These are phyloP conservation scores for Pyrenophora graminea DNA, from an alignment of 2,329 filamentous ascomycete genomes.

Conservation along the genomic window DNA sequence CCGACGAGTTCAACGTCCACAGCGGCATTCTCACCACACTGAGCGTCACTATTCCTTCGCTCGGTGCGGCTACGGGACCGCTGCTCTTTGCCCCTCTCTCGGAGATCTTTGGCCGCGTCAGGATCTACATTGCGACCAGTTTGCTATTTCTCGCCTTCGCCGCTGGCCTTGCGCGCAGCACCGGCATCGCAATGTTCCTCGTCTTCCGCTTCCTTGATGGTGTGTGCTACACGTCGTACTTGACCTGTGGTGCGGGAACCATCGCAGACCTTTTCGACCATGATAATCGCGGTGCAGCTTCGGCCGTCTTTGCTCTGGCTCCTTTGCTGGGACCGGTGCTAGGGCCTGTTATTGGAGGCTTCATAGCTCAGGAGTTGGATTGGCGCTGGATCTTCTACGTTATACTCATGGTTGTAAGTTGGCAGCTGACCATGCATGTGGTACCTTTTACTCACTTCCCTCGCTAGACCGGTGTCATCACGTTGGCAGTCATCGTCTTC, in stretches of 20 bases:
- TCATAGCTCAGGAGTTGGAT: slow-evolving; percentile 64
- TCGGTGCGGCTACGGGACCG: too few species aligned
- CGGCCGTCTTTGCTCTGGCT: slow-evolving; percentile 52
- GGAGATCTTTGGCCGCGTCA: too few species aligned
- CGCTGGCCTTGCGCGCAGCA: slow-evolving; percentile 34
- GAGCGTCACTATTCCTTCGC: too few species aligned
- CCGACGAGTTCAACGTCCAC: too few species aligned
- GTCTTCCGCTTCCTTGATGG: slow-evolving; percentile 41
- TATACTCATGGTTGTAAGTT: slow-evolving; percentile 57
- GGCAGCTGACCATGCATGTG: too few species aligned
- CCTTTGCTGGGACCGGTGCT: slow-evolving; percentile 69
- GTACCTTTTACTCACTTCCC: too few species aligned
- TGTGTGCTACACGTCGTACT: slow-evolving; percentile 42
- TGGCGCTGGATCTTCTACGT: slow-evolving; percentile 78
- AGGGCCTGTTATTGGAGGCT: slow-evolving; percentile 68
- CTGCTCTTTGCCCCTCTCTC: too few species aligned
- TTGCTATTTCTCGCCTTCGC: slow-evolving; percentile 37
- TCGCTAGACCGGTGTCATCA: too few species aligned
- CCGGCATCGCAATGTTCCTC: slow-evolving; percentile 34
- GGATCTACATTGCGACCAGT: too few species aligned
- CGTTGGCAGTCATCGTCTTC: too few species aligned
- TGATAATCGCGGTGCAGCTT: slow-evolving; percentile 5
- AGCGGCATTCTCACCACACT: too few species aligned
- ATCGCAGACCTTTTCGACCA: slow-evolving; percentile 47
- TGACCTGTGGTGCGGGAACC: slow-evolving; percentile 44